Evolutionary conservation across 805 yeast species (phyloP).

Genomic region (Yamadazyma philogaea): DNA sequence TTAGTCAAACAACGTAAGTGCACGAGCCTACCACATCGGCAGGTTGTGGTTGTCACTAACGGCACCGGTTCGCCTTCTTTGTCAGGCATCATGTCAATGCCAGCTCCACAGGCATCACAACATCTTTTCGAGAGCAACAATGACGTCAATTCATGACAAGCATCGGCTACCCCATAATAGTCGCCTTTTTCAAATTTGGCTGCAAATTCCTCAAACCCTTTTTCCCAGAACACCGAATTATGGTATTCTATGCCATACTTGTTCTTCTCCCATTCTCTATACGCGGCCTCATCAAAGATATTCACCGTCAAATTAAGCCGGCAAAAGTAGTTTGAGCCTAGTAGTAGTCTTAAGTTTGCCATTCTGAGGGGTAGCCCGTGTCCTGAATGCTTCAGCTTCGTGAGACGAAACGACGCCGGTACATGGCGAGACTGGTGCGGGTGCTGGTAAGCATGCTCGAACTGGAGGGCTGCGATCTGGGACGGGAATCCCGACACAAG

Average conservation of each 20-base stretch:
- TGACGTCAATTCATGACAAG: conserved; percentile 12
- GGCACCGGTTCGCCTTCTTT: not conserved
- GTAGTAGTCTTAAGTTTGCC: conserved; percentile 45
- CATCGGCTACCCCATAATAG: conserved; percentile 22
- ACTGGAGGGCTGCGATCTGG: conserved; percentile 64
- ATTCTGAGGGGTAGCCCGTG: conserved; percentile 33
- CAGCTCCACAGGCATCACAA: conserved; percentile 30
- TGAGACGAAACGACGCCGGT: not conserved
- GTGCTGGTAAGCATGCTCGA: conserved; percentile 87
- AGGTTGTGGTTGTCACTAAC: conserved; percentile 12
- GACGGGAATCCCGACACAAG: conserved; percentile 72
- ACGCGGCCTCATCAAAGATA: conserved; percentile 36
- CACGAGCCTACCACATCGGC: conserved; percentile 26
- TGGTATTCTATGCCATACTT: conserved; percentile 18
- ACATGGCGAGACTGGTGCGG: conserved; percentile 63
- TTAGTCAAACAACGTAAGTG: conserved; percentile 41
- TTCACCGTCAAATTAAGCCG: conserved; percentile 45
- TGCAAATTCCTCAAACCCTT: conserved; percentile 2
- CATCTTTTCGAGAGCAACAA: conserved; percentile 17
- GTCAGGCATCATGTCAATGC: conserved; percentile 34
- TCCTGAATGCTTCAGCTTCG: not conserved
- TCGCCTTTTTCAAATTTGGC: conserved; percentile 20
- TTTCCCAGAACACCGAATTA: not conserved
- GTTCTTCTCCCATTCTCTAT: conserved; percentile 34
- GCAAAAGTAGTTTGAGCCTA: conserved; percentile 42